Percentiles rank a stretch among this genome's conserved stretches.
phyloP scores from a whole-genome alignment of 495 filamentous ascomycete genomes.

The Bryoglossum gracile region DNA sequence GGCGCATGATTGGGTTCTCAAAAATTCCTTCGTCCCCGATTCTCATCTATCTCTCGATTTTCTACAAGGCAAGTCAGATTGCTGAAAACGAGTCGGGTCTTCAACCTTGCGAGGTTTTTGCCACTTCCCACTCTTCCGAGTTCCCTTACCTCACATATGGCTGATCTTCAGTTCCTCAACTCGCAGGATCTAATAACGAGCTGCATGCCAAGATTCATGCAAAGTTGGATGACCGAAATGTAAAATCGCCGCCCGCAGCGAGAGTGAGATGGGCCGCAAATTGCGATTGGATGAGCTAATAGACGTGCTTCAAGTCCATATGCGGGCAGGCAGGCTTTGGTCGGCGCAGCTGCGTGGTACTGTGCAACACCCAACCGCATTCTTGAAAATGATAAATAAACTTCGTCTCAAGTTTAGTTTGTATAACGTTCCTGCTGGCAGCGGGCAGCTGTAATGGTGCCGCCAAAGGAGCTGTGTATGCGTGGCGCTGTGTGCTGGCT shows the following conservation, averaged over 20 bases:
- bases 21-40: too few relatives aligned
- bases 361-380: neutral
- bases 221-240: slow-evolving; percentile 2
- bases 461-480: too few relatives aligned
- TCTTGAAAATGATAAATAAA: too few relatives aligned
- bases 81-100: slow-evolving; percentile 1
- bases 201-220: slow-evolving; percentile 23
- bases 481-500: too few relatives aligned
- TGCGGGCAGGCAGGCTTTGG: neutral
- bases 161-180: neutral
- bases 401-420: neutral
- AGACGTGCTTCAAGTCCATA: slow-evolving; percentile 11
- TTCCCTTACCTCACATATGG: neutral
- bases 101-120: neutral
- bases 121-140: slow-evolving; percentile 1
- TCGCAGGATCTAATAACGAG: slow-evolving; percentile 7
- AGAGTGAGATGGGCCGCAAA: neutral
- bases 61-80: too few relatives aligned
- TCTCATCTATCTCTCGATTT: too few relatives aligned
- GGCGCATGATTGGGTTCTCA: too few relatives aligned
- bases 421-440: neutral
- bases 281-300: slow-evolving; percentile 9
- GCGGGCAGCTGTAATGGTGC: too few relatives aligned
- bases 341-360: too few relatives aligned
- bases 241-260: slow-evolving; percentile 8